Percentiles rank a stretch among this genome's conserved stretches.
These are phyloP conservation scores for Chrysanthemum makinoi DNA, from an alignment of 129 eudicot genomes.

Conservation along the genomic window DNA sequence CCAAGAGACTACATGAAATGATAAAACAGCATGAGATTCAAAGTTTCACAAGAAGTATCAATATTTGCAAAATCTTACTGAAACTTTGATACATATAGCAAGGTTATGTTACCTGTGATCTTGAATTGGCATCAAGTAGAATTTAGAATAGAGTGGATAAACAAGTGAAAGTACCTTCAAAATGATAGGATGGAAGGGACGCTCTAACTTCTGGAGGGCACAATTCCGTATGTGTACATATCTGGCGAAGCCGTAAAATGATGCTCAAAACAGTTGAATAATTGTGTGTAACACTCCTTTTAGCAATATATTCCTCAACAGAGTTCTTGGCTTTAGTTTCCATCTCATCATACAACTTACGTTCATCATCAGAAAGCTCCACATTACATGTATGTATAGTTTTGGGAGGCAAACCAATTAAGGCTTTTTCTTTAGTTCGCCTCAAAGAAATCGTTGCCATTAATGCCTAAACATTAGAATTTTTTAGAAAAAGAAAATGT, in stretches of 20 bases:
- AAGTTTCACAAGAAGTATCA: too few species aligned
- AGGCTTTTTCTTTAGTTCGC: slow-evolving; percentile 65
- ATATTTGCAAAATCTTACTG: too few species aligned
- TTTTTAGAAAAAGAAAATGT: too few species aligned
- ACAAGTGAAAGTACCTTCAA: slow-evolving; percentile 54
- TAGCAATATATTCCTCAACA: slow-evolving; percentile 46
- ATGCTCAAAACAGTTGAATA: slow-evolving; percentile 73
- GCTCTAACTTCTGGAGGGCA: slow-evolving; percentile 64
- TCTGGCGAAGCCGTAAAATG: slow-evolving; percentile 81
- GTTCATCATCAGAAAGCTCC: slow-evolving; percentile 68
- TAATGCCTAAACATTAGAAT: slow-evolving; percentile 46
- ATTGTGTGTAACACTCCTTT: slow-evolving; percentile 48
- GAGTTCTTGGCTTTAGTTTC: slow-evolving; percentile 69
- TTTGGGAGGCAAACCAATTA: slow-evolving; percentile 60
- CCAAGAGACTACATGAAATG: too few species aligned
- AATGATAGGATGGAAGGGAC: slow-evolving; percentile 47
- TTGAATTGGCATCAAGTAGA: neutral
- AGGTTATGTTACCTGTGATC: neutral
- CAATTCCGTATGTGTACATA: slow-evolving; percentile 69
- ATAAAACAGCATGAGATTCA: too few species aligned
- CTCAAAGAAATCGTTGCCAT: slow-evolving; percentile 82
- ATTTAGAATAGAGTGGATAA: neutral
- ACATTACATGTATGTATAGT: slow-evolving; percentile 52
- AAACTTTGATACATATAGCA: neutral
- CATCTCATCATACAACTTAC: slow-evolving; percentile 79